Evolutionary conservation across 2,329 filamentous ascomycete genomes (phyloP).

Genomic region (Cordyceps pruinosa): DNA sequence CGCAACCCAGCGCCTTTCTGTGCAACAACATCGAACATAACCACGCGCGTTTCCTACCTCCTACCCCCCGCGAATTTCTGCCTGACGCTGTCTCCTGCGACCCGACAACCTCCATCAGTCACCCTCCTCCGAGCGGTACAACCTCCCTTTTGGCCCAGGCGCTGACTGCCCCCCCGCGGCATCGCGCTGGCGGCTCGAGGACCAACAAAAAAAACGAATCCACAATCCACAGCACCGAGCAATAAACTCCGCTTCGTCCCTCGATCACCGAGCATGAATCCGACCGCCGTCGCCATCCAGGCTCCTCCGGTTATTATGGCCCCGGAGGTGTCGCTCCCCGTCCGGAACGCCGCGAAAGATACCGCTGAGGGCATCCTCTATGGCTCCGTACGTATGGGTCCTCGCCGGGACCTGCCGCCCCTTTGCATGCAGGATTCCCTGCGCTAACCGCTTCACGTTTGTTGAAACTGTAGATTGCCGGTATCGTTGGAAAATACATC

Average conservation of each 20-base stretch:
- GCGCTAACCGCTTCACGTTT: constrained; percentile 1
- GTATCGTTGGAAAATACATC: constrained; percentile 88
- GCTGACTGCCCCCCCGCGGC: constrained; percentile 9
- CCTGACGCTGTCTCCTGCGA: too few relatives aligned
- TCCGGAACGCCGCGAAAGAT: constrained; percentile 46
- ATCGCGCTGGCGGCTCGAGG: constrained; percentile 9
- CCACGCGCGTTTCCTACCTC: not conserved
- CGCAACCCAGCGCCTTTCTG: not conserved
- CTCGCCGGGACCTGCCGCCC: not conserved
- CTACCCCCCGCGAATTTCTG: not conserved
- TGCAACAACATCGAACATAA: not conserved
- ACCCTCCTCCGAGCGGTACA: not conserved
- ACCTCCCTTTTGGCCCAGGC: constrained; percentile 9
- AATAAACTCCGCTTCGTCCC: constrained; percentile 10
- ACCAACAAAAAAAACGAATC: not conserved
- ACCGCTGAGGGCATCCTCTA: constrained; percentile 81
- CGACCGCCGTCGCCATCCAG: constrained; percentile 12
- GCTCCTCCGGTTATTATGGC: constrained; percentile 14
- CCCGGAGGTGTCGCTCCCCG: constrained; percentile 23
- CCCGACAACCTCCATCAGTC: not conserved
- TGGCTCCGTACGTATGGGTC: constrained; percentile 61
- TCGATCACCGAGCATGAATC: constrained; percentile 17
- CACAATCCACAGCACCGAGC: not conserved
- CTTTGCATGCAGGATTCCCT: not conserved
- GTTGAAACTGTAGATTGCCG: constrained; percentile 53